Evolutionary conservation across 73 alveolate genomes (phyloP), one percentile per base, ranked within the genome.

Genomic region (Paramecium pentaurelia): DNA sequence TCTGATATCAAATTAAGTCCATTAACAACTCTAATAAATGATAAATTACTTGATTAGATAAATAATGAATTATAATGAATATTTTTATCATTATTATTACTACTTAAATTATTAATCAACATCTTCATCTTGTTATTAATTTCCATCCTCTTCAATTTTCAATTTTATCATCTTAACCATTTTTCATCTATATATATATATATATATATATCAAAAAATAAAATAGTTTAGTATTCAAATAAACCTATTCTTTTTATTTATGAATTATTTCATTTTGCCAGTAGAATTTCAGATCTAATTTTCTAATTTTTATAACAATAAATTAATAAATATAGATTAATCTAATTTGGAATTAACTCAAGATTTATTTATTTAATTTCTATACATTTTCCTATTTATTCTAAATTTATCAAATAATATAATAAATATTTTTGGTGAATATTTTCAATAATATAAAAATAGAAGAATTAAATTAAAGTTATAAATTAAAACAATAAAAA

Each of bases 221-320:
- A 92, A 51, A 94, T 96, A 6, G 99, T 98, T 80, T 98, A 98
- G 60, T 95, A 96, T 87, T 94, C 95, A 96, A 98, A 96, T 49
- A 98, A 96, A 18, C 98, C 99, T 70, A 96, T 96, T 36, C 99
- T 99, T 32, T 98, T 95, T 95, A 86, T 95, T 59, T 64, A 27
- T 85, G 51, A 92, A 77, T 60, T 54, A 54, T 54, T 93, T 86
- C 93, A 87, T 94, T 30, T 6, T 64, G 93, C n/a, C n/a, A n/a
- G 45, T 22, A 22, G 0, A 22, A 22, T 22, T 22, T 22, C 0
- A 22, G 25, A 22, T 16, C 11, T 2, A 28, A 45, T 10, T 16
- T 45, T 44, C 27, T 93, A 28, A 95, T 96, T 95, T 94, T 97
- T 90, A 94, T 95, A 22, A 22, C 25, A 22, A 22, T 22, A 22